These are phyloP conservation scores for Arabidopsis hybrid DNA, from an alignment of 441 rosid genomes.

Conservation along the genomic window DNA sequence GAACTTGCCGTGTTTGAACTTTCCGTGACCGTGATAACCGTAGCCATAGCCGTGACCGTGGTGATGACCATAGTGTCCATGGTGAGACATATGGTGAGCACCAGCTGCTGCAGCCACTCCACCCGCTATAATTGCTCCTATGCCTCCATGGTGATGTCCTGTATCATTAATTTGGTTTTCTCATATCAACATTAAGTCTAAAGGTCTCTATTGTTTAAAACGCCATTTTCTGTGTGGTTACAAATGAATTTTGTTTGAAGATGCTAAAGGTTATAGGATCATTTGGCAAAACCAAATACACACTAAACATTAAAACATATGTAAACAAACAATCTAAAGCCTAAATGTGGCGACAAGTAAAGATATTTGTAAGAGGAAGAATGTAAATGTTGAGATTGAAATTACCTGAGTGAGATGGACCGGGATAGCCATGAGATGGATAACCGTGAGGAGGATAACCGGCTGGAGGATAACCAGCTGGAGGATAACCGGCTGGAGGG, in stretches of 20 bases:
- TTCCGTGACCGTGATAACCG: conserved; percentile 56
- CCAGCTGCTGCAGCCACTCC: conserved; percentile 77
- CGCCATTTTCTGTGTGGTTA: not conserved
- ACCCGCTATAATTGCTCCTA: conserved; percentile 74
- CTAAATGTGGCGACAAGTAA: conserved; percentile 8
- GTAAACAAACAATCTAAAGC: not conserved
- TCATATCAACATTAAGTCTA: conserved; percentile 14
- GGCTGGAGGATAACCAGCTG: not conserved
- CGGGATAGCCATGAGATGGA: conserved; percentile 41
- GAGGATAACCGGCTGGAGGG: conserved; percentile 37
- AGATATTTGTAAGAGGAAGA: not conserved
- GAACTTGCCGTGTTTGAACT: conserved; percentile 73
- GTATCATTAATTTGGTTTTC: conserved; percentile 12
- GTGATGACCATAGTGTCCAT: conserved; percentile 50
- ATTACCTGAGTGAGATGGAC: conserved; percentile 43
- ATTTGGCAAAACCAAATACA: not conserved
- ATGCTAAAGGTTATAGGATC: conserved; percentile 11
- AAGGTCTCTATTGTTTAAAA: not conserved
- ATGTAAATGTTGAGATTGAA: conserved; percentile 1
- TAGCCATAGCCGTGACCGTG: conserved; percentile 45
- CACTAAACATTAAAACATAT: conserved; percentile 10
- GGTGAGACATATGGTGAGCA: conserved; percentile 71
- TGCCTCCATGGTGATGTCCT: conserved; percentile 48
- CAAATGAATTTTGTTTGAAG: not conserved
- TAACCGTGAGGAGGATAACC: conserved; percentile 34